phyloP scores from a whole-genome alignment of 129 eudicot species.

The Escallonia herrerae region DNA sequence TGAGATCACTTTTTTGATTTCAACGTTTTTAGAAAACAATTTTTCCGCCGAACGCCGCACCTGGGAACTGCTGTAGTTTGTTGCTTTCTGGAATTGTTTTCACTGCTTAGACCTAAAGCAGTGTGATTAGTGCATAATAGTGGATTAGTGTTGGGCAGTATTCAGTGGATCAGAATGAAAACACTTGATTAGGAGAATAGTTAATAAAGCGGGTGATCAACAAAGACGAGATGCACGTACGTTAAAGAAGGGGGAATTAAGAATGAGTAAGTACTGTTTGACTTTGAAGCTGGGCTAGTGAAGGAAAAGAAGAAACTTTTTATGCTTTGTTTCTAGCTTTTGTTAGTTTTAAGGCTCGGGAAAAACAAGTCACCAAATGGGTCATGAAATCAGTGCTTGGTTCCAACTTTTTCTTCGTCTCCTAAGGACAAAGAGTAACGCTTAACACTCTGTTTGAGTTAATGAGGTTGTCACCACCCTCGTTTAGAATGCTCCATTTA shows the following conservation, averaged over 20 bases:
- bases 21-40: slow-evolving; percentile 21
- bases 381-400: slow-evolving; percentile 19
- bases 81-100: slow-evolving; percentile 25
- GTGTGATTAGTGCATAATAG: too few relatives aligned
- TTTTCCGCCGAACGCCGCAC: slow-evolving; percentile 99
- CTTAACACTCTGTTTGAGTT: background rate
- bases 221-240: background rate
- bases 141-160: background rate
- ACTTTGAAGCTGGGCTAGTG: slow-evolving; percentile 16
- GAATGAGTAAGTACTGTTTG: slow-evolving; percentile 12
- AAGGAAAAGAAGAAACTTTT: slow-evolving; percentile 7
- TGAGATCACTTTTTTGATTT: slow-evolving; percentile 13
- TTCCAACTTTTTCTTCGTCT: background rate
- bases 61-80: slow-evolving; percentile 55
- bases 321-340: slow-evolving; percentile 8
- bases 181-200: slow-evolving; percentile 12
- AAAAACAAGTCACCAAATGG: slow-evolving; percentile 14
- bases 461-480: background rate
- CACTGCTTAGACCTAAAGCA: background rate
- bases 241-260: slow-evolving; percentile 5
- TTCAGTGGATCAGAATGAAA: slow-evolving; percentile 21
- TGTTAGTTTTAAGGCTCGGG: slow-evolving; percentile 1
- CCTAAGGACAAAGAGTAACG: too few relatives aligned
- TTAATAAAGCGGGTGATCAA: slow-evolving; percentile 9
- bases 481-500: slow-evolving; percentile 14